Conservation (phyloP, 495 filamentous ascomycete genomes). For the Hypoxylon perforatum region DNA sequence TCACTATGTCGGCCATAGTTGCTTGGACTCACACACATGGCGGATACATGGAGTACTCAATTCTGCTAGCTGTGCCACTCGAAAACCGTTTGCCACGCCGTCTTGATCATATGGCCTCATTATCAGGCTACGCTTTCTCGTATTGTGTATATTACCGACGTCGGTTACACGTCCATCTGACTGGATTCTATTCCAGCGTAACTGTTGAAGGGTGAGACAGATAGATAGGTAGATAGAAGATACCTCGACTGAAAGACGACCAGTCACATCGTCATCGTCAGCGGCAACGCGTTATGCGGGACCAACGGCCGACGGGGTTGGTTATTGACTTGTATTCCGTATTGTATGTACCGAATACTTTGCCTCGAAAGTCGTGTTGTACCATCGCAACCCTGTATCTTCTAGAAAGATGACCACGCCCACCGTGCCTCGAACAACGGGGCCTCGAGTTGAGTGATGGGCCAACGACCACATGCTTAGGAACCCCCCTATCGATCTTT, state of each 20-base stretch:
- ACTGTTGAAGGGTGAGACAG: background rate
- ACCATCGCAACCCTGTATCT: slow-evolving; percentile 13
- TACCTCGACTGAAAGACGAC: background rate
- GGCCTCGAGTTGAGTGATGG: background rate
- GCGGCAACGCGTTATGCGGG: background rate
- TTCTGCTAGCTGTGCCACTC: background rate
- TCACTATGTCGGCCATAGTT: background rate
- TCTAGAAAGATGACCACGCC: slow-evolving; percentile 8
- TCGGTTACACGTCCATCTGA: background rate
- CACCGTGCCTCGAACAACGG: slow-evolving; percentile 20
- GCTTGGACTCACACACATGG: background rate
- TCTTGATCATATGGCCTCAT: slow-evolving; percentile 10
- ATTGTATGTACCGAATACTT: too few relatives aligned
- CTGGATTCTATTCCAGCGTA: background rate
- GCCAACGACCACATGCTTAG: background rate
- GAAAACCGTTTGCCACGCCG: slow-evolving; percentile 13
- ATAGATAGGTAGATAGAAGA: too few relatives aligned
- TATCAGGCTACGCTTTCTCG: background rate
- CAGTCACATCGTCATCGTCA: slow-evolving; percentile 4
- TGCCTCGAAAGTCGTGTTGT: background rate
- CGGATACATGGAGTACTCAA: too few relatives aligned
- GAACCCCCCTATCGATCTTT: background rate
- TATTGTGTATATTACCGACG: background rate
- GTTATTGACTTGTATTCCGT: too few relatives aligned
- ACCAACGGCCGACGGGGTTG: background rate